Evolutionary conservation across 331 rosid species (phyloP), one percentile per base, ranked within the genome.

Genomic region (Rosa hybrid): DNA sequence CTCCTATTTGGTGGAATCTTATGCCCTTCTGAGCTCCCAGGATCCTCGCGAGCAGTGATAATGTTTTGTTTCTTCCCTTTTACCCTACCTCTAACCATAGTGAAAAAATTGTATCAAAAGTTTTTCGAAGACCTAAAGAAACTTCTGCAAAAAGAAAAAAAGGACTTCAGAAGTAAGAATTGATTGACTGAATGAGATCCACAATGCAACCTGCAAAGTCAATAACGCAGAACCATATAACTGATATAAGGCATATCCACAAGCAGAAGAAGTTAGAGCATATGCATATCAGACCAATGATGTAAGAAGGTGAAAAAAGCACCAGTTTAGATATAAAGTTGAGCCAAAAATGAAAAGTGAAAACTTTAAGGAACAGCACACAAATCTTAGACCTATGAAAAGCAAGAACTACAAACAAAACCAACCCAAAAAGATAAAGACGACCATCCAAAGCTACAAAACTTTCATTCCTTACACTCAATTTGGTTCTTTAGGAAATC

Each of bases 41-140:
- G 80, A 80, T 87, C 92, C 72, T 92, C 89, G 25, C 49, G 71
- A 68, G 72, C 81, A 46, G 39, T 3, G 39, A 83, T 83, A 59
- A 75, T 78, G 53, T 87, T 57, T 82, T 86, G 90, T 74, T 88
- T 92, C 91, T 91, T 92, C 74, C 90, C 94, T 75, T 91, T 91
- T 72, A 96, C 94, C 78, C 92, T 84, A 56, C 92, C 91, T 88
- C 96, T 89, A 71, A 90, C 97, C 94, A 92, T 91, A 7, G 71
- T 62, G 57, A 82, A 80, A 72, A 83, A 59, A 72, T 75, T 34
- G 72, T n/a, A 38, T 17, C 54, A 77, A 49, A 38, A 71, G 76
- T 83, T 51, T 60, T 83, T 71, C 59, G 56, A 69, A 69, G 63
- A 81, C 71, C 76, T 77, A 80, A 71, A 71, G 0, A 65, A 77